Evolutionary conservation across 257 asterid genomes (phyloP), one percentile per base, ranked within the genome.

Genomic region (Penstemon eatonii): DNA sequence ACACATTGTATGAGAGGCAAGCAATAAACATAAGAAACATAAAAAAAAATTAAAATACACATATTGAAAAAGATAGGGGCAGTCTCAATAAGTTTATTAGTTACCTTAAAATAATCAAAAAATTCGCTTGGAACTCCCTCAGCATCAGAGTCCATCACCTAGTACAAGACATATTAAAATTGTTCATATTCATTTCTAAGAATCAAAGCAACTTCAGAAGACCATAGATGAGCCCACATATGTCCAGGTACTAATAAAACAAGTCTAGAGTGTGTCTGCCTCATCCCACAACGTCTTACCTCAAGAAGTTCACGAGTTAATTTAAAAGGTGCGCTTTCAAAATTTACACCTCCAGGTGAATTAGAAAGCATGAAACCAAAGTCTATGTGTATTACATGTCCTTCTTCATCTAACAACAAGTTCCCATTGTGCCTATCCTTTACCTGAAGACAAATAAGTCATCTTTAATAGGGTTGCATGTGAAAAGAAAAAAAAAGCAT

Each of bases 81-180:
- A 56, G 8, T 43, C 44, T 37, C 9, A 8, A 1, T 25, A 10
- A 66, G 39, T 61, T 12, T 8, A 37, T 10, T 3, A 7, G 10
- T 65, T 39, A 65, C 60, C 86, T 94, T 94, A 76, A 94, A 94
- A 79, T 94, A 91, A 82, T 94, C 99, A 50, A 91, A 94, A 80
- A 94, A 94, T 80, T 94, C 99, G 74, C 99, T 94, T 15, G 99
- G 97, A 74, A 91, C 88, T 67, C 99, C 99, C 77, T 94, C 99
- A 63, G 99, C 99, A 76, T 94, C 99, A 67, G 97, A 94, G 78
- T 94, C 97, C 99, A 94, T 94, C 67, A 94, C 95, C 99, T 93
- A 71, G 74, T 42, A 60, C 78, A 82, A 79, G 69, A 44, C 66
- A 74, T 76, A 59, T 25, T 59, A 58, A 37, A 51, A 44, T 63